Base-by-base conservation (phyloP, 2,329 filamentous ascomycete genomes). In the Pseudonectria buxi region DNA sequence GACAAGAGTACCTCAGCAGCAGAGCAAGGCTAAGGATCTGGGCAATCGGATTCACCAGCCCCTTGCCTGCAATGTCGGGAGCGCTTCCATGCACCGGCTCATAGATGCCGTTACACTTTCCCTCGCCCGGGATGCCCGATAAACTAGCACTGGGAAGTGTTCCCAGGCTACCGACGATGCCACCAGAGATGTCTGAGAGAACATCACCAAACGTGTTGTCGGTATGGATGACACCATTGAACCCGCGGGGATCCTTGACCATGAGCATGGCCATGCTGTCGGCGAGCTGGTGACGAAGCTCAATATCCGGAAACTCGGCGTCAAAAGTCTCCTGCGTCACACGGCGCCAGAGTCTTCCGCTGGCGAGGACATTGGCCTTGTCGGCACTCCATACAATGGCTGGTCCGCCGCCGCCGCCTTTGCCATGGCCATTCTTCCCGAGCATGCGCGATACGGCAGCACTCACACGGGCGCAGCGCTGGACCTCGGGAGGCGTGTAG, bases 61-160 rank as follows among this genome's bases (percentile, higher is more conserved):
- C 78, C 55, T 83, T 72, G 37, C 83, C 83, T 7, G 78, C 76
- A 45, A 87, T 86, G 47, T 87, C 83, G 10, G 83, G 83, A 3
- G 83, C 83, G 34, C 54, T 75, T 65, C 81, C 83, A 55, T 87
- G 83, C 36, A 87, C 84, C 4, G 83, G 83, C 63, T 87, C 83
- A 54, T 86, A 87, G 48, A 86, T 84, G 42, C 82, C 81, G 47
- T 83, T 85, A 49, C 58, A 62, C n/a, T 46, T 50, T n/a, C 51
- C 55, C 13, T 59, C 41, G 3, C 58, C 55, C 0, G 63, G 63
- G 3, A 69, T 56, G 2, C 63, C 68, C 0, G 61, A 58, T 2
- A 69, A 55, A 30, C 63, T 67, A 3, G 68, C 68, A 33, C 64
- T 68, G 1, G 68, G 68, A 1, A 71, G 49, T 1, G 64, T 51